Evolutionary conservation across 352 stramenopile species (phyloP).

Genomic region (Globisporangium apiculatum): DNA sequence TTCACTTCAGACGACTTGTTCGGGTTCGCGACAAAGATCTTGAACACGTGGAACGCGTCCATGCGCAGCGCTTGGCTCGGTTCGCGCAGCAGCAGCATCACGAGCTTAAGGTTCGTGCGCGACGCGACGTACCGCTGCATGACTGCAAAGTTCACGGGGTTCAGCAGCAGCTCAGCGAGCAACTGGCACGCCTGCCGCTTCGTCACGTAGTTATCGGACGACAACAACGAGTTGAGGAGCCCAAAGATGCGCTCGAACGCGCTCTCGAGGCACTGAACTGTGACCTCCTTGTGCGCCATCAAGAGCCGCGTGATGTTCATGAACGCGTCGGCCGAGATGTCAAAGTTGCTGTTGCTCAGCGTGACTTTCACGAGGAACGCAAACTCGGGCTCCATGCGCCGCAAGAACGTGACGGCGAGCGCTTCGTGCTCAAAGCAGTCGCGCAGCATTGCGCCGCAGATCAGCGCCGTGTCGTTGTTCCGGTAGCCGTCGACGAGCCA

Average conservation of each 20-base stretch:
- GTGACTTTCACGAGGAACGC: conserved; percentile 62
- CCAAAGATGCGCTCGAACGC: conserved; percentile 68
- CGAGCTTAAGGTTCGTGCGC: conserved; percentile 57
- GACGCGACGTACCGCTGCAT: conserved; percentile 77
- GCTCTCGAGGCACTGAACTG: conserved; percentile 35
- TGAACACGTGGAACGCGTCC: conserved; percentile 85
- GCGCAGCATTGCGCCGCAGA: conserved; percentile 73
- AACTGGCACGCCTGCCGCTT: conserved; percentile 67
- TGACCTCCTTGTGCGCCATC: conserved; percentile 55
- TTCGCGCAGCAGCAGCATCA: conserved; percentile 74
- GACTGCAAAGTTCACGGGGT: conserved; percentile 66
- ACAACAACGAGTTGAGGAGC: conserved; percentile 52
- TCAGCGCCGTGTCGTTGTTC: conserved; percentile 64
- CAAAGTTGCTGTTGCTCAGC: conserved; percentile 76
- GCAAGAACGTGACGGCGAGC: conserved; percentile 54
- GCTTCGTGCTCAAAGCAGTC: conserved; percentile 70
- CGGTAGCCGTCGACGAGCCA: conserved; percentile 72
- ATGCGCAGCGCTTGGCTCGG: conserved; percentile 69
- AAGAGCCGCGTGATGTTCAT: conserved; percentile 72
- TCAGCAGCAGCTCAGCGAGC: conserved; percentile 64
- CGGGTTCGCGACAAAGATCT: conserved; percentile 85
- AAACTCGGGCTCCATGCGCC: conserved; percentile 53
- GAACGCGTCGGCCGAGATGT: conserved; percentile 78
- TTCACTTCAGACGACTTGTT: conserved; percentile 73
- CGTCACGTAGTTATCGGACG: conserved; percentile 63